These are phyloP conservation scores for Zalaria sp. DNA, from an alignment of 2,329 filamentous ascomycete genomes.

Conservation along the genomic window DNA sequence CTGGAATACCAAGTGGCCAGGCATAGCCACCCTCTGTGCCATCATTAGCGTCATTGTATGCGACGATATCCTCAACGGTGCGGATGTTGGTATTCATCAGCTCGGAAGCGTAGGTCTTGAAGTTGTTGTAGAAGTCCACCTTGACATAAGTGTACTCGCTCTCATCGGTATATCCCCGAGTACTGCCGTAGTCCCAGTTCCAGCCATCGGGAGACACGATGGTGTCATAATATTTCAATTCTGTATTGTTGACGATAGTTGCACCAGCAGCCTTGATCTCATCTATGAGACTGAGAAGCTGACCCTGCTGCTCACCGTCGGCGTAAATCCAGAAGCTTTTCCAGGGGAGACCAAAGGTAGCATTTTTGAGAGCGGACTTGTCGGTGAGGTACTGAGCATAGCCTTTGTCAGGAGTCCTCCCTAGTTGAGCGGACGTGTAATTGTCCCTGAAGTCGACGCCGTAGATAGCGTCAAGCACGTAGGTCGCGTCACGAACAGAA, in stretches of 20 bases:
- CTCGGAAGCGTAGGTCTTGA: conserved; percentile 48
- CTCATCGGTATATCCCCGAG: conserved; percentile 52
- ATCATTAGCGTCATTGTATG: conserved; percentile 44
- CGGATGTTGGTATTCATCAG: conserved; percentile 46
- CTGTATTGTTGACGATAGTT: conserved; percentile 54
- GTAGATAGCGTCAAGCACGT: conserved; percentile 54
- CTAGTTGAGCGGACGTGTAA: conserved; percentile 46
- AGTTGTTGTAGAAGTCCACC: conserved; percentile 55
- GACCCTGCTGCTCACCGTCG: conserved; percentile 38
- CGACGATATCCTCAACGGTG: conserved; percentile 50
- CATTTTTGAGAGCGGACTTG: conserved; percentile 41
- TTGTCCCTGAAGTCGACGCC: conserved; percentile 51
- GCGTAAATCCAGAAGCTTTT: conserved; percentile 54
- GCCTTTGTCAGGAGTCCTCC: conserved; percentile 38
- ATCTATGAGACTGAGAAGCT: conserved; percentile 35
- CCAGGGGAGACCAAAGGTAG: conserved; percentile 59
- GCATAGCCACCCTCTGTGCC: conserved; percentile 50
- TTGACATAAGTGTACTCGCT: conserved; percentile 63
- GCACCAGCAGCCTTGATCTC: conserved; percentile 48
- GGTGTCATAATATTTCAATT: conserved; percentile 47
- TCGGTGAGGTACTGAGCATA: conserved; percentile 44
- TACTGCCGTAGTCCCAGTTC: conserved; percentile 57
- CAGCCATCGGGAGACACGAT: conserved; percentile 55
- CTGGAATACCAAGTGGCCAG: conserved; percentile 37
- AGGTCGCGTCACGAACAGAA: conserved; percentile 54